Percentiles rank a stretch among this genome's conserved stretches.
Evolutionary conservation across 805 yeast species (phyloP).

Genomic region (Schizosaccharomyces lindneri): DNA sequence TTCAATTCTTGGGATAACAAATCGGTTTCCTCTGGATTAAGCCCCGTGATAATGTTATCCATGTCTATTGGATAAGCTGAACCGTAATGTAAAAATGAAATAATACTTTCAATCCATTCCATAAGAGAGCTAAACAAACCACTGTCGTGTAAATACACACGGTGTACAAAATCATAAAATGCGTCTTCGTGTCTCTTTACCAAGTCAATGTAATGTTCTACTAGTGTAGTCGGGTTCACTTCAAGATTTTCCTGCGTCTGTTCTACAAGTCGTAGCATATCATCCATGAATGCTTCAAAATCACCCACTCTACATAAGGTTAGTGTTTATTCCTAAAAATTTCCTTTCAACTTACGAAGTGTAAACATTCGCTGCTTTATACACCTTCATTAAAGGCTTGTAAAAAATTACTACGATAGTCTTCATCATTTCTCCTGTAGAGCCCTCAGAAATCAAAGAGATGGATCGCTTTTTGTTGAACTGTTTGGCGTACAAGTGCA

Average conservation of each 20-base stretch:
- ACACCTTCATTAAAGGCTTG: conserved; percentile 45
- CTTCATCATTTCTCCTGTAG: conserved; percentile 47
- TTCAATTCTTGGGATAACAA: not conserved
- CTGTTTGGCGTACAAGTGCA: not conserved
- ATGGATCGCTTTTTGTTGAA: not conserved
- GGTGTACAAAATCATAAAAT: conserved; percentile 52
- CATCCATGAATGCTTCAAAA: conserved; percentile 40
- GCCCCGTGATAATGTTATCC: not conserved
- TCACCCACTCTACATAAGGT: conserved; percentile 19
- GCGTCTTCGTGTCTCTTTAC: conserved; percentile 49
- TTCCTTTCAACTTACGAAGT: conserved; percentile 18
- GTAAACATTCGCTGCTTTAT: conserved; percentile 41
- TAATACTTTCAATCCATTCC: conserved; percentile 45
- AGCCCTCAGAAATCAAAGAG: conserved; percentile 66
- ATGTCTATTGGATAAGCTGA: conserved; percentile 8
- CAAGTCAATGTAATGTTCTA: conserved; percentile 36
- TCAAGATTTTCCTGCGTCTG: conserved; percentile 23
- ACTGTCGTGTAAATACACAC: conserved; percentile 57
- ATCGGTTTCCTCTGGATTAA: no score
- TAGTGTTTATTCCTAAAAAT: not conserved
- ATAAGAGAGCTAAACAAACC: conserved; percentile 48
- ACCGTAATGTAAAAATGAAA: conserved; percentile 39
- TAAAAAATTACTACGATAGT: conserved; percentile 49
- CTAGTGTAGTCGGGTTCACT: conserved; percentile 35
- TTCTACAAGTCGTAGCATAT: conserved; percentile 34